A percentile compares a stretch with the other conserved stretches of the same genome.
Conservation (phyloP, 306 rosid species). For the Medicago lupulina region DNA sequence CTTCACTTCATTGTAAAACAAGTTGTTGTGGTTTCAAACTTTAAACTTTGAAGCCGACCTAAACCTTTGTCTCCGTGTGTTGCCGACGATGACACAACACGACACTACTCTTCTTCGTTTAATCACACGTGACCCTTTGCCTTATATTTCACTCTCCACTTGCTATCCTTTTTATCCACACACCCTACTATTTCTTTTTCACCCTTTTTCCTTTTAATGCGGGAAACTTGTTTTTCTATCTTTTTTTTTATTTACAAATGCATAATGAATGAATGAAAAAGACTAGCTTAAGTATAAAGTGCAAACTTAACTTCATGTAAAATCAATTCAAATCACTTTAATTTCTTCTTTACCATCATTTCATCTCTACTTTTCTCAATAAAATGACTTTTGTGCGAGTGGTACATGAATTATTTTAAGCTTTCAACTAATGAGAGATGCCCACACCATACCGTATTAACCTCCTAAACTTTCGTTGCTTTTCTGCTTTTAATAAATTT, state of each 20-base stretch:
- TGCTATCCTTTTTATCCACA: slow-evolving; percentile 35
- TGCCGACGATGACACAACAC: slow-evolving; percentile 42
- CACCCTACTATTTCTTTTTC: not conserved
- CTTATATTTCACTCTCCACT: slow-evolving; percentile 41
- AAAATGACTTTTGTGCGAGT: not conserved
- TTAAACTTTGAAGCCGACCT: slow-evolving; percentile 16
- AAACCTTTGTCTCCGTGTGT: slow-evolving; percentile 42
- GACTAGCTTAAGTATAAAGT: slow-evolving; percentile 27
- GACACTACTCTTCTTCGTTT: not conserved
- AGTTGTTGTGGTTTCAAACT: not conserved
- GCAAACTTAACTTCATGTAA: slow-evolving; percentile 9
- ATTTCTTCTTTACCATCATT: not conserved
- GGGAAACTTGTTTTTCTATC: slow-evolving; percentile 2
- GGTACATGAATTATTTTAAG: slow-evolving; percentile 21
- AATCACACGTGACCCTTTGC: slow-evolving; percentile 39
- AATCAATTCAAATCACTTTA: slow-evolving; percentile 33
- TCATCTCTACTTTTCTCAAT: not conserved
- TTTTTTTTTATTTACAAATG: not conserved
- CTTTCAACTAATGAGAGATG: not conserved
- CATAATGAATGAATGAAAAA: not conserved
- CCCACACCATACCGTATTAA: not conserved
- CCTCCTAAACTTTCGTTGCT: slow-evolving; percentile 18
- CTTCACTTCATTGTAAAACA: slow-evolving; percentile 36
- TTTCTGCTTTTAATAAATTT: slow-evolving; percentile 11
- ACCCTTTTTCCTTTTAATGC: not conserved